These are phyloP conservation scores for Cruciata laevipes DNA, from an alignment of 257 asterid species.

Conservation along the genomic window DNA sequence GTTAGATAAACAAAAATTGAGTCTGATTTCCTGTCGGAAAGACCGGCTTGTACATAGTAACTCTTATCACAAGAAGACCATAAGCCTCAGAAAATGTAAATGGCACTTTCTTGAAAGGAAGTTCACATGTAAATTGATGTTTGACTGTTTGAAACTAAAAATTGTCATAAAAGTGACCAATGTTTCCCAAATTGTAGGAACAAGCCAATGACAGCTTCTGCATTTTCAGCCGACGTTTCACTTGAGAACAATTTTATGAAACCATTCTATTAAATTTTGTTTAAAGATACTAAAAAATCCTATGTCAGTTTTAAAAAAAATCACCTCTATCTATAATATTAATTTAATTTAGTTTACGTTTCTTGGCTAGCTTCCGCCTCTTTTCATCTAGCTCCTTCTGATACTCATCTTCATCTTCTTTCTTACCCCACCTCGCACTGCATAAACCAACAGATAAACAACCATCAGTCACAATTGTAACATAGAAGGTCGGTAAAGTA, in stretches of 20 bases:
- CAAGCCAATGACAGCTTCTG: conserved; percentile 77
- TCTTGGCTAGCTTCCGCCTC: conserved; percentile 54
- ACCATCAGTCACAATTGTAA: neutral
- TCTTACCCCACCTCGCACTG: conserved; percentile 54
- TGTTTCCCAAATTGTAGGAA: conserved; percentile 39
- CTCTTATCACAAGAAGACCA: conserved; percentile 27
- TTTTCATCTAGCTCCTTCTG: conserved; percentile 63
- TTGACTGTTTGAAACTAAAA: neutral
- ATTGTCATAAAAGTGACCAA: neutral
- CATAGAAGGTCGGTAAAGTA: neutral
- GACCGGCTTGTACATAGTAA: conserved; percentile 14
- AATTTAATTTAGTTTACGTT: no score
- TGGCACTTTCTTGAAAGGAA: neutral
- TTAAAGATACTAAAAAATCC: no score
- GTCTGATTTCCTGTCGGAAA: conserved; percentile 3
- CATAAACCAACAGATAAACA: conserved; percentile 4
- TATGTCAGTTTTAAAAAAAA: no score
- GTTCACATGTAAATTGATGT: neutral
- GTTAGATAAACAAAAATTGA: conserved; percentile 30
- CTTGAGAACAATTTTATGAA: no score
- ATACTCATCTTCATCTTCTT: conserved; percentile 75
- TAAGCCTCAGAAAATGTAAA: conserved; percentile 31
- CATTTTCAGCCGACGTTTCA: conserved; percentile 87
- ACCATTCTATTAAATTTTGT: no score
- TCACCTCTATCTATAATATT: no score